Conservation (phyloP, 2,329 filamentous ascomycete genomes). For the Zymoseptoria passerinii region DNA sequence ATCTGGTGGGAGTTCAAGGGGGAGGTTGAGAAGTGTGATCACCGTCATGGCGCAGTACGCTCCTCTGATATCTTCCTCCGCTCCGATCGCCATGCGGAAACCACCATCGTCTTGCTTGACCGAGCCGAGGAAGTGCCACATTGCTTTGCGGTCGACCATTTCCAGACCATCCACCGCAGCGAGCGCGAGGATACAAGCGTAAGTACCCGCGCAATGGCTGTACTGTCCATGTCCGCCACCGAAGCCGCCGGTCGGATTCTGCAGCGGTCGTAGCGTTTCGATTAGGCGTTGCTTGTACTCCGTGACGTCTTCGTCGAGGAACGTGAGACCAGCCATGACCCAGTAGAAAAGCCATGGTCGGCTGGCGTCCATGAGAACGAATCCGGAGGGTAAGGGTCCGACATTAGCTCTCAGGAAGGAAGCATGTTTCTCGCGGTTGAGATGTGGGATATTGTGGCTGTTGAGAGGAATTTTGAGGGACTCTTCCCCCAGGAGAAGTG, state of each 20-base stretch:
- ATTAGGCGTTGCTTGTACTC: slow-evolving; percentile 56
- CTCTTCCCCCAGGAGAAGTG: slow-evolving; percentile 20
- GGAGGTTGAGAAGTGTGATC: slow-evolving; percentile 74
- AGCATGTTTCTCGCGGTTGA: slow-evolving; percentile 57
- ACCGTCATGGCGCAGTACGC: slow-evolving; percentile 86
- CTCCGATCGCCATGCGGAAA: slow-evolving; percentile 78
- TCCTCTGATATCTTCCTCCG: slow-evolving; percentile 89
- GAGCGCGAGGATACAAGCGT: slow-evolving; percentile 72
- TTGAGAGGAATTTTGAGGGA: slow-evolving; percentile 48
- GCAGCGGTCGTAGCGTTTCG: slow-evolving; percentile 69
- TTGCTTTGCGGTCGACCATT: slow-evolving; percentile 67
- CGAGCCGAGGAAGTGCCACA: slow-evolving; percentile 85
- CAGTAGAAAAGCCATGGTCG: slow-evolving; percentile 94
- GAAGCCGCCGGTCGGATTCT: slow-evolving; percentile 78
- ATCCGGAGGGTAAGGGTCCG: slow-evolving; percentile 57
- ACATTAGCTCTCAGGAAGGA: slow-evolving; percentile 52
- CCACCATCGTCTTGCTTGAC: slow-evolving; percentile 83
- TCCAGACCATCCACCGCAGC: slow-evolving; percentile 69
- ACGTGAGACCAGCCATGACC: slow-evolving; percentile 65
- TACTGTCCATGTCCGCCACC: slow-evolving; percentile 87
- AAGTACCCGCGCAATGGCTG: slow-evolving; percentile 82
- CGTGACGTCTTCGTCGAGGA: slow-evolving; percentile 66
- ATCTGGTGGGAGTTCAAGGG: slow-evolving; percentile 66
- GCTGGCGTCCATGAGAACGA: slow-evolving; percentile 72
- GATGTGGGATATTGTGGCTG: slow-evolving; percentile 60